Evolutionary conservation across 2,329 filamentous ascomycete species (phyloP).

Genomic region (Beauveria pseudobassiana): DNA sequence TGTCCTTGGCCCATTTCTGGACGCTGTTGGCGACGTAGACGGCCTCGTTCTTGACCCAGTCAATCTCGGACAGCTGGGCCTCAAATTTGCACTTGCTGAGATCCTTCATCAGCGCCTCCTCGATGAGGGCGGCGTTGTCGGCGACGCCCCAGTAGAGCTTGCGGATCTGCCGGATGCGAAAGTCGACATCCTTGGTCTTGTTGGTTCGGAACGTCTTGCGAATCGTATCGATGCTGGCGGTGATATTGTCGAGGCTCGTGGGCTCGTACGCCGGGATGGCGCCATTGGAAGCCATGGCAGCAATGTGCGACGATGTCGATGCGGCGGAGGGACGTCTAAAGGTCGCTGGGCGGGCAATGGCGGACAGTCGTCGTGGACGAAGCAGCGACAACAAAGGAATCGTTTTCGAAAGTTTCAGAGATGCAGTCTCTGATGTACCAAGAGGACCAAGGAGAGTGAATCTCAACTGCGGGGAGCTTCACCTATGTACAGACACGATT

Average conservation of each 20-base stretch:
- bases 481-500: background rate
- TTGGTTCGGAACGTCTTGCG: conserved; percentile 67
- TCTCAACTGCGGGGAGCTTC: background rate
- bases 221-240: conserved; percentile 49
- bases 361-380: background rate
- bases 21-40: conserved; percentile 71
- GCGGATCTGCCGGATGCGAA: conserved; percentile 76
- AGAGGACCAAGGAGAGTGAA: background rate
- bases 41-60: conserved; percentile 75
- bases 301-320: background rate
- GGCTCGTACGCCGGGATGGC: conserved; percentile 43
- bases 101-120: conserved; percentile 70
- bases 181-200: conserved; percentile 76
- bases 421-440: background rate
- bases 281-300: conserved; percentile 32
- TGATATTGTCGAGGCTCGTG: conserved; percentile 61
- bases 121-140: conserved; percentile 66
- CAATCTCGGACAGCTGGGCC: conserved; percentile 64
- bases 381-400: background rate
- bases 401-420: background rate
- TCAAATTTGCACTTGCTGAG: conserved; percentile 73
- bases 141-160: conserved; percentile 91
- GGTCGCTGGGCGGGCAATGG: background rate
- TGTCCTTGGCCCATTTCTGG: conserved; percentile 75
- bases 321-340: too few relatives aligned